Base-by-base conservation (phyloP, 768 basidiomycete species). In the Termitomyces titanicus region DNA sequence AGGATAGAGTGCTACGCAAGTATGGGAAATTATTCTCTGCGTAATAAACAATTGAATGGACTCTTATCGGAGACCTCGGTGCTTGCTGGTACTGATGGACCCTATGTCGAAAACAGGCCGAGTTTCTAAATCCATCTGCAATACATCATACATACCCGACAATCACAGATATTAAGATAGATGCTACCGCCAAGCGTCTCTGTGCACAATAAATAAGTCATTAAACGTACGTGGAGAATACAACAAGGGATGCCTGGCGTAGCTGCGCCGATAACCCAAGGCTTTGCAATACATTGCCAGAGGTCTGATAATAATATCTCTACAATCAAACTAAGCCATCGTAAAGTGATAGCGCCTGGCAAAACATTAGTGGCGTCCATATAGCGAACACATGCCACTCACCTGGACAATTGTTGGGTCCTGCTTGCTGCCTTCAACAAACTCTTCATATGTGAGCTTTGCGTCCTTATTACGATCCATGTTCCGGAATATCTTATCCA, bases 351-450 rank as follows among this genome's bases (percentile, higher is more conserved):
- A 98, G 72, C 24, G 95, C 94, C 94, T 97, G 63, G 38, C 45
- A 54, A 58, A 37, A 49, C 34, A 53, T 64, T 50, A 49, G 27
- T 47, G 35, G 20, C 5, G 33, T 7, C 9, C 17, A 33, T 3
- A 22, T 3, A 22, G 8, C 29, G 34, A 51, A 53, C 18, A n/a
- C 13, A 33, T 17, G 35, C 27, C 17, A 38, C 50, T 35, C 47
- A 89, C 96, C 85, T 98, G 94, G 13, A 99, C 95, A 70, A 99
- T 98, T 20, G 96, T 98, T 31, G 97, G 97, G 70, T 99, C 97
- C 70, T 97, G 94, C 74, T 98, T 98, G 71, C 90, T 93, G 31
- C 97, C 97, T 69, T 98, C 94, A 18, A 95, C 94, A 68, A 99
- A 99, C 70, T 99, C 97, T 10, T 95, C 94, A 70, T 87, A 99